Percentiles rank a stretch among this genome's conserved stretches.
These are phyloP conservation scores for Penicillium silybi DNA, from an alignment of 495 filamentous ascomycete species.

Conservation along the genomic window DNA sequence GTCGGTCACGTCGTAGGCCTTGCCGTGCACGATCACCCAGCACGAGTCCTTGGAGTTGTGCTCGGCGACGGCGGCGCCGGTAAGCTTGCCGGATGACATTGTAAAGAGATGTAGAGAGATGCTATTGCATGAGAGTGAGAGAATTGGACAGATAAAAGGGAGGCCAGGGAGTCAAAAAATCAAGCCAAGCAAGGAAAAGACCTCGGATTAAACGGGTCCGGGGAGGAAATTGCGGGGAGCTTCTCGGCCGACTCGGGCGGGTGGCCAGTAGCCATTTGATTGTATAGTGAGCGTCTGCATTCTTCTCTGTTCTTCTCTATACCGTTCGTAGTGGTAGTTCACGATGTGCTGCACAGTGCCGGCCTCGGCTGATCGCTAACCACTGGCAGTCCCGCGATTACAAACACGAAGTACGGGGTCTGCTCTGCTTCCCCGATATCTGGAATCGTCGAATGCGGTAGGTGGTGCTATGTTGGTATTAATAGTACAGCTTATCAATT, in stretches of 20 bases:
- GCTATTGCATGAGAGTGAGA: neutral
- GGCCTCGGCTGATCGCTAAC: neutral
- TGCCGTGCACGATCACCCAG: constrained; percentile 84
- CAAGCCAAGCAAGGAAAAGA: constrained; percentile 1
- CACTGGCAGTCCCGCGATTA: neutral
- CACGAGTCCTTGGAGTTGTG: constrained; percentile 80
- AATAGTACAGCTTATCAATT: neutral
- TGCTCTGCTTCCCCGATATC: neutral
- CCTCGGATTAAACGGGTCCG: constrained; percentile 34
- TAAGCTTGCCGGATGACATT: constrained; percentile 49
- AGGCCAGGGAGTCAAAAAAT: neutral
- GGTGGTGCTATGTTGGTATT: too few species aligned
- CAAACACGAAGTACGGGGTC: neutral
- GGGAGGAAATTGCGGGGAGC: constrained; percentile 25
- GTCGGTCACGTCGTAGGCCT: constrained; percentile 89
- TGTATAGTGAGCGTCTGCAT: neutral
- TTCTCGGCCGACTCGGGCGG: constrained; percentile 26
- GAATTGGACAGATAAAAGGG: constrained; percentile 1
- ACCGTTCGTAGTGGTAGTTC: neutral
- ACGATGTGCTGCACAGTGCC: neutral
- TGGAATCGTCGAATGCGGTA: neutral
- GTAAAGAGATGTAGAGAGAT: constrained; percentile 1
- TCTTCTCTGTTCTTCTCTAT: too few species aligned
- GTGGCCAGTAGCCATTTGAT: too few species aligned
- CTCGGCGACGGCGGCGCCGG: constrained; percentile 71